Evolutionary conservation across 2,329 filamentous ascomycete species (phyloP), one percentile per base, ranked within the genome.

Genomic region (Ophiostoma pallidulum): DNA sequence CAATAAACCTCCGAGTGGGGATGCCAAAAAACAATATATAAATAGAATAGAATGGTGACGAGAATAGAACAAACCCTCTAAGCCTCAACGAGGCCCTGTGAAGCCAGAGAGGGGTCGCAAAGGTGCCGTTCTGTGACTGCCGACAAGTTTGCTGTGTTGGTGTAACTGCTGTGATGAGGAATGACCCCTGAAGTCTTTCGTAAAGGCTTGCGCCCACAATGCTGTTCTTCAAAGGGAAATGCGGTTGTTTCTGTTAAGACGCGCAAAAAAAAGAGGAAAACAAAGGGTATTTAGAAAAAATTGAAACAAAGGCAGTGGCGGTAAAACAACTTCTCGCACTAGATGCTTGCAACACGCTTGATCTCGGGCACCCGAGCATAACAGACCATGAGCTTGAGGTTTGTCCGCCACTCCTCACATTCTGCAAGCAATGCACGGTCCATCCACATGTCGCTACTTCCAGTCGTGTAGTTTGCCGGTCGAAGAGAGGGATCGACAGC

Each of bases 331-430:
- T 16, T 33, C 4, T 33, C 24, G 24, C 24, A 6, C 14, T 52
- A 77, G 47, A 76, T 66, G 56, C 71, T 76, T 22, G 68, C 70
- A 41, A 72, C 64, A 16, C 73, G 66, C 47, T 64, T 60, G n/a
- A 56, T 57, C 40, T 77, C 72, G 6, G 89, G 89, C 51, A 91
- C 87, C 59, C 91, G 84, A 14, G 89, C 90, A 62, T 94, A 88
- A 56, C 89, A 94, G 50, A 97, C 90, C 63, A 94, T 80, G 58
- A 97, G 73, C 63, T 91, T 89, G 64, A 97, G 82, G 53, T 85
- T 94, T 1, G 90, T 94, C 13, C 85, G 82, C 62, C 85, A 82
- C 62, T 84, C 82, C 65, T 94, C 86, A 59, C 90, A 96, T 66
- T 98, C 92, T 14, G 78, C 71, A 40, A 97, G 69, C 24, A 97